phyloP scores from a whole-genome alignment of 352 stramenopile genomes.

The Pilasporangium apinafurcum region DNA sequence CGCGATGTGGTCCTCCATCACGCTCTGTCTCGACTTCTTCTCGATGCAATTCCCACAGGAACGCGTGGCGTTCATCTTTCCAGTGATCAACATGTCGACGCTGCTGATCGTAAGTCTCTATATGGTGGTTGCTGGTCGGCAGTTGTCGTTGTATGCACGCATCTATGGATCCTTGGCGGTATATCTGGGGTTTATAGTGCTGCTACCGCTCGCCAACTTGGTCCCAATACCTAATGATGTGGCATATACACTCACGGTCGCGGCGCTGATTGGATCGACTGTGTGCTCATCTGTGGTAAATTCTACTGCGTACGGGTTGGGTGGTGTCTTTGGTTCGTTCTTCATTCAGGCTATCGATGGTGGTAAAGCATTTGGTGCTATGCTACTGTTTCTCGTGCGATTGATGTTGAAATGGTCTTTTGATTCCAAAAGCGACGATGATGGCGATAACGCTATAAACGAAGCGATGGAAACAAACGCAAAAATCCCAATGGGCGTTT shows the following conservation, averaged over 20 bases:
- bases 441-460: neutral
- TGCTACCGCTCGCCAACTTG: constrained; percentile 60
- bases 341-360: constrained; percentile 79
- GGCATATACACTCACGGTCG: constrained; percentile 51
- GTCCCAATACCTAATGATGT: constrained; percentile 27
- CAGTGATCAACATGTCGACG: constrained; percentile 82
- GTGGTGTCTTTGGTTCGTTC: constrained; percentile 64
- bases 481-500: constrained; percentile 51
- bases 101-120: constrained; percentile 72
- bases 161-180: constrained; percentile 46
- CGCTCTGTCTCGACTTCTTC: constrained; percentile 73
- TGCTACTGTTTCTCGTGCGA: constrained; percentile 61
- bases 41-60: constrained; percentile 50
- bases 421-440: constrained; percentile 1
- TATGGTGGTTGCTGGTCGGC: constrained; percentile 68
- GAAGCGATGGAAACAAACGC: constrained; percentile 5
- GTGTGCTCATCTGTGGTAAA: constrained; percentile 64
- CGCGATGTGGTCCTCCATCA: constrained; percentile 75
- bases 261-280: constrained; percentile 58
- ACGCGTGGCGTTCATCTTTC: constrained; percentile 72
- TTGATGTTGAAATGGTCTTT: constrained; percentile 54
- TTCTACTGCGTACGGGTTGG: constrained; percentile 66
- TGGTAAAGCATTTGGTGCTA: constrained; percentile 71
- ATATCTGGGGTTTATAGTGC: constrained; percentile 50
- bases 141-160: constrained; percentile 46